Evolutionary conservation across 495 filamentous ascomycete genomes (phyloP).

Genomic region (Neurospora cerealis): DNA sequence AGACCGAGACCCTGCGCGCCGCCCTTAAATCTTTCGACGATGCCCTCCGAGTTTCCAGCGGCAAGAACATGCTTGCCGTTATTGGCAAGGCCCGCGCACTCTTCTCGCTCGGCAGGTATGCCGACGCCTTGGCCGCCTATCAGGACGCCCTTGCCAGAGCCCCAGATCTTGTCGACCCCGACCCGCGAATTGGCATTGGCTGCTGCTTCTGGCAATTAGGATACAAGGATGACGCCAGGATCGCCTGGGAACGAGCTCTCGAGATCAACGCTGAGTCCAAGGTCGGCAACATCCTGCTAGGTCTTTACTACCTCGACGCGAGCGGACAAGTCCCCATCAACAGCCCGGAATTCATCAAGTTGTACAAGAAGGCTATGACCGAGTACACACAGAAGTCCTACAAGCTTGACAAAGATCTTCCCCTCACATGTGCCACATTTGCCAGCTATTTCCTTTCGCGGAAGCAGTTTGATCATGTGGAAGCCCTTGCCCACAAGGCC

Average conservation of each 20-base stretch:
- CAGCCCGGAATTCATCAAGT: conserved; percentile 59
- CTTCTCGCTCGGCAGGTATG: conserved; percentile 73
- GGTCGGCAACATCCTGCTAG: conserved; percentile 80
- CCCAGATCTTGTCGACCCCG: conserved; percentile 85
- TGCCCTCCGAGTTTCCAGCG: conserved; percentile 69
- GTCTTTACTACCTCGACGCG: conserved; percentile 74
- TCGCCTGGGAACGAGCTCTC: conserved; percentile 79
- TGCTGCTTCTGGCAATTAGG: conserved; percentile 94
- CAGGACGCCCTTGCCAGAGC: conserved; percentile 76
- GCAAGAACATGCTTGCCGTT: conserved; percentile 80
- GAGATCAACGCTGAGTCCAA: conserved; percentile 85
- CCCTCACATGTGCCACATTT: conserved; percentile 82
- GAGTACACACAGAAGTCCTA: conserved; percentile 89
- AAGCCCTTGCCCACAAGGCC: conserved; percentile 79
- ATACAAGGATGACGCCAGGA: conserved; percentile 82
- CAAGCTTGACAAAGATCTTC: conserved; percentile 88
- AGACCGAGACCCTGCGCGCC: conserved; percentile 66
- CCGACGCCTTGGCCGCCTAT: conserved; percentile 72
- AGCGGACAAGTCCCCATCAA: conserved; percentile 71
- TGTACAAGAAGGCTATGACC: conserved; percentile 90
- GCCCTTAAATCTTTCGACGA: conserved; percentile 90
- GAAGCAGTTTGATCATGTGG: conserved; percentile 66
- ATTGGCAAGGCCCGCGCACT: conserved; percentile 77
- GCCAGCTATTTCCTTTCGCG: conserved; percentile 76
- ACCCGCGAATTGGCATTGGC: conserved; percentile 89